Conservation (phyloP, 2,329 filamentous ascomycete genomes). For the Didymosphaeria variabile region DNA sequence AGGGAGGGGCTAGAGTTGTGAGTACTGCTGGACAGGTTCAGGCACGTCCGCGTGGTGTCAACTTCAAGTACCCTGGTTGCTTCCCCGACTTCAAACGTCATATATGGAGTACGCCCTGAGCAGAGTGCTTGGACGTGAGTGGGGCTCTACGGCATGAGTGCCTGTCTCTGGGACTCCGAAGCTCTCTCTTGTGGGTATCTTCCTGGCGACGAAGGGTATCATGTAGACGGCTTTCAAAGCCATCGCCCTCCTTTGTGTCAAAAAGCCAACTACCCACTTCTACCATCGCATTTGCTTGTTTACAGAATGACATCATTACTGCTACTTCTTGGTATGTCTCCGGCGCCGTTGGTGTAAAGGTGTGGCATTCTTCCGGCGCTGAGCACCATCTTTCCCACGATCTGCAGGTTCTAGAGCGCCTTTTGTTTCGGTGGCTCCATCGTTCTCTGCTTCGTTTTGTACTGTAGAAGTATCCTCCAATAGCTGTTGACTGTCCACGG, state of each 20-base stretch:
- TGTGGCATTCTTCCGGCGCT: background rate
- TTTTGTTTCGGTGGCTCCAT: background rate
- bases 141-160: background rate
- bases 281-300: background rate
- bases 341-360: constrained; percentile 1
- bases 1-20: too few relatives aligned
- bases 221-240: background rate
- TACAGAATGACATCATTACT: background rate
- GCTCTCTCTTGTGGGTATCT: background rate
- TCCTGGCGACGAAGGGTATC: background rate
- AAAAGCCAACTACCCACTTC: background rate
- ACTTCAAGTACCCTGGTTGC: background rate
- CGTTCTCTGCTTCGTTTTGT: background rate
- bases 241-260: background rate
- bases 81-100: background rate
- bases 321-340: background rate
- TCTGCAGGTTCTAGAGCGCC: background rate
- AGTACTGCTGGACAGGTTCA: too few relatives aligned
- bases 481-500: background rate
- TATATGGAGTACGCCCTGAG: background rate
- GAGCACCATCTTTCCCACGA: background rate
- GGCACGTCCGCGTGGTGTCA: too few relatives aligned
- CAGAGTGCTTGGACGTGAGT: background rate
- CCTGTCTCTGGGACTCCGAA: background rate
- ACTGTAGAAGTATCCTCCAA: background rate